Conservation (phyloP, 2,329 filamentous ascomycete species). For the Tolypocladium endophyticum region DNA sequence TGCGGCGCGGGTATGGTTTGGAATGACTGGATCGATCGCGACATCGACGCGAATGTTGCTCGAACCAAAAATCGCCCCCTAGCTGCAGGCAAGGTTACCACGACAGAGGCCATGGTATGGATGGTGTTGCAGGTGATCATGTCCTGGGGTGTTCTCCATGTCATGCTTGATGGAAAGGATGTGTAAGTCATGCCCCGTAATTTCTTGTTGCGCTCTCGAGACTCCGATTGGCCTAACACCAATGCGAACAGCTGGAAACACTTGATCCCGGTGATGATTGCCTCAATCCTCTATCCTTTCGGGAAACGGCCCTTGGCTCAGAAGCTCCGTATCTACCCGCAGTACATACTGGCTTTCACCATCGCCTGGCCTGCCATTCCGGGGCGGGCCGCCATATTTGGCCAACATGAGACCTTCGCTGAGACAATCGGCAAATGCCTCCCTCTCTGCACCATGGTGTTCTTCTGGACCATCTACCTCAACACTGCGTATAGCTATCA, state of each 20-base stretch:
- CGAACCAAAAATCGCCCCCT: conserved; percentile 17
- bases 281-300: conserved; percentile 11
- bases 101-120: conserved; percentile 8
- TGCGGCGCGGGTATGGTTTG: conserved; percentile 19
- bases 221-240: too few species aligned
- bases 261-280: conserved; percentile 8
- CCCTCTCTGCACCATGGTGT: conserved; percentile 12
- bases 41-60: conserved; percentile 15
- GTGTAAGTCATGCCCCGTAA: background rate
- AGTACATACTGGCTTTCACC: conserved; percentile 13
- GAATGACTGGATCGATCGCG: conserved; percentile 18
- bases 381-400: conserved; percentile 10
- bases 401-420: conserved; percentile 7
- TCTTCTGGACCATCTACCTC: conserved; percentile 16
- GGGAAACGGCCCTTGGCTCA: conserved; percentile 10
- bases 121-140: background rate
- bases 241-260: conserved; percentile 9
- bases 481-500: conserved; percentile 15
- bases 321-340: conserved; percentile 10
- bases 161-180: background rate
- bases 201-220: background rate
- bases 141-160: background rate
- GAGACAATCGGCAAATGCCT: conserved; percentile 8
- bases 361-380: conserved; percentile 13
- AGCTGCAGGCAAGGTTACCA: conserved; percentile 11